Conservation (phyloP, 2,329 filamentous ascomycete species). For the Madurella fahalii region DNA sequence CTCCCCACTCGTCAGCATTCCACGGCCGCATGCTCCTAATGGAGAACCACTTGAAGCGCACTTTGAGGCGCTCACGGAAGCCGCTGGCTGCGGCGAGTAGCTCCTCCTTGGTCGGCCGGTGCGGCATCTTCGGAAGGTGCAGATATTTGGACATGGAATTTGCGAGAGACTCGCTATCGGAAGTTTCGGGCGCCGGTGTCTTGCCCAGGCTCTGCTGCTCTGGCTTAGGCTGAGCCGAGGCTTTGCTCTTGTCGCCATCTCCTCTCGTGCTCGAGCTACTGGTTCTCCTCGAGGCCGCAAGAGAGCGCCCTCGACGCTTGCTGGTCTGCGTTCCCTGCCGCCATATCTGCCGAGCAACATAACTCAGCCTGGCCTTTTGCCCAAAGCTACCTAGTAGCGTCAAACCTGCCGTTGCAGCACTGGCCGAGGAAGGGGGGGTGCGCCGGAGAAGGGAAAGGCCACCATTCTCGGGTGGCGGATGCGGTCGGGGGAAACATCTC, state of each 20-base stretch:
- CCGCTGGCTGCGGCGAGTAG: slow-evolving; percentile 85
- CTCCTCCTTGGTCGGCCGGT: slow-evolving; percentile 90
- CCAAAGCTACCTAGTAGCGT: slow-evolving; percentile 26
- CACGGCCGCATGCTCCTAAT: slow-evolving; percentile 91
- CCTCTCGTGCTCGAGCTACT: slow-evolving; percentile 30
- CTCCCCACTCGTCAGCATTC: slow-evolving; percentile 94
- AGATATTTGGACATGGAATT: slow-evolving; percentile 57
- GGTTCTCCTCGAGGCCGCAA: slow-evolving; percentile 29
- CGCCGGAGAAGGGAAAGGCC: slow-evolving; percentile 50
- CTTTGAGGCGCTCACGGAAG: slow-evolving; percentile 84
- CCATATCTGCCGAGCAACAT: slow-evolving; percentile 38
- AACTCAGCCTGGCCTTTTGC: slow-evolving; percentile 33
- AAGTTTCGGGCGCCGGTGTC: slow-evolving; percentile 5
- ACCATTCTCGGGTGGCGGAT: slow-evolving; percentile 35
- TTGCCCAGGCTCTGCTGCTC: slow-evolving; percentile 3
- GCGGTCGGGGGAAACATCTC: slow-evolving; percentile 27
- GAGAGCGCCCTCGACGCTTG: slow-evolving; percentile 20
- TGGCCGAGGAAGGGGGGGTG: slow-evolving; percentile 37
- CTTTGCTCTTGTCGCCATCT: slow-evolving; percentile 20
- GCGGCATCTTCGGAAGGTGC: slow-evolving; percentile 65
- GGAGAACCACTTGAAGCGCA: slow-evolving; percentile 96
- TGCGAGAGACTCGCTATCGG: slow-evolving; percentile 40
- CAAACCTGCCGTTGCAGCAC: slow-evolving; percentile 38
- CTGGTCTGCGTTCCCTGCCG: slow-evolving; percentile 31
- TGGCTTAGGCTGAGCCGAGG: slow-evolving; percentile 2